Base-by-base conservation (phyloP, 805 yeast species). In the Saturnispora sanitii region DNA sequence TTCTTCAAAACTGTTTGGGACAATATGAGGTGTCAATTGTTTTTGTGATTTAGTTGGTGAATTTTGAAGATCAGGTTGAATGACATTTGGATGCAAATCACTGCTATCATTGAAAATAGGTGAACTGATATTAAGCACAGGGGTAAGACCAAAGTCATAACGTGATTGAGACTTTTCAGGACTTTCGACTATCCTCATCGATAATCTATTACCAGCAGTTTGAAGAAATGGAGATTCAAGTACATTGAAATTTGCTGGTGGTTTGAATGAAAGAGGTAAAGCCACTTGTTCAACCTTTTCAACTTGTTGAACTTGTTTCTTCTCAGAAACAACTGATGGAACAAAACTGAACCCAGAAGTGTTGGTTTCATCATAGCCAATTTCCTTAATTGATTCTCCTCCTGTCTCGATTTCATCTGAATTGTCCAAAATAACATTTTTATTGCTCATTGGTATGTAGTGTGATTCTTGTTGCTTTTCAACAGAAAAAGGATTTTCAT, bases 341-440 rank as follows among this genome's bases (percentile, higher is more conserved):
- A 39, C 33, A 30, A 46, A 46, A 15, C 46, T 43, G 28, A 42
- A 42, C 22, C 17, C 33, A 7, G 31, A 17, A 13, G 22, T 13
- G 13, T 26, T 42, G 9, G 53, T 47, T 16, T 50, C 51, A 23
- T 42, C 55, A 30, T 59, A 56, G 6, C 63, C 63, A 23, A 58
- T 45, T 41, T 55, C 57, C 30, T 51, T 42, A 19, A 44, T 30
- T 7, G 52, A 40, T 17, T 40, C 42, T 4, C 26, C 11, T 23
- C 26, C 11, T 23, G 26, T 23, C 26, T n/a, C n/a, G n/a, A n/a
- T 11, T 23, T 23, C 26, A 17, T 29, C 32, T 16, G n/a, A n/a
- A n/a, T n/a, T n/a, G n/a, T n/a, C n/a, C n/a, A n/a, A n/a, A n/a
- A n/a, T n/a, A n/a, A n/a, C n/a, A n/a, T n/a, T n/a, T n/a, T n/a